Conservation (phyloP, 306 rosid species). For the Citrullus colocynthis region DNA sequence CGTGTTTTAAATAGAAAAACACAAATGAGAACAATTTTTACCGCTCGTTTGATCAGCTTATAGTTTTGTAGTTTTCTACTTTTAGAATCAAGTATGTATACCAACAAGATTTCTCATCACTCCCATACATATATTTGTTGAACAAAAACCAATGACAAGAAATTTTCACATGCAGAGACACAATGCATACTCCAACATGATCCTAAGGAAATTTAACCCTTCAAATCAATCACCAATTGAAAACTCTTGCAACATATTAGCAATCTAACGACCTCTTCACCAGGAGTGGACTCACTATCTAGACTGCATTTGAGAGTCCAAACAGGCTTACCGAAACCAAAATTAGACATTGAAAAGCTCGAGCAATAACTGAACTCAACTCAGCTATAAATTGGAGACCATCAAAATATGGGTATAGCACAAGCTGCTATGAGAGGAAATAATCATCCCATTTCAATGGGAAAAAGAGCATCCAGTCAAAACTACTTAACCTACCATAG, state of each 20-base stretch:
- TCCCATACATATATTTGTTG: background rate
- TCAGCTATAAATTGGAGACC: background rate
- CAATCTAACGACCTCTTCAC: background rate
- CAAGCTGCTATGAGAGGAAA: background rate
- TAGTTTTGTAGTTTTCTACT: too few species aligned
- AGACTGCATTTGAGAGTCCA: background rate
- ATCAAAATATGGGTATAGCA: background rate
- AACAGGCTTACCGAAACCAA: too few species aligned
- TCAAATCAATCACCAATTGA: background rate
- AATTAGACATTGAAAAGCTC: too few species aligned
- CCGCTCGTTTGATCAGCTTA: too few species aligned
- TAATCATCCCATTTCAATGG: background rate
- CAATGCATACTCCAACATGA: background rate
- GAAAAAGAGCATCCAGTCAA: background rate
- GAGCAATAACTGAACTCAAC: background rate
- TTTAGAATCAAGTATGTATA: too few species aligned
- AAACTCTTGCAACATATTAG: background rate
- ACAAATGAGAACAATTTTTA: too few species aligned
- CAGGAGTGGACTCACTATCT: background rate
- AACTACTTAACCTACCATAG: background rate
- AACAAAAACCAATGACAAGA: background rate
- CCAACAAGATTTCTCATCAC: background rate
- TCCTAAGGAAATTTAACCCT: background rate
- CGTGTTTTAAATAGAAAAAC: too few species aligned
- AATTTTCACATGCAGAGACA: background rate